Percentiles rank a stretch among this genome's conserved stretches.
Conservation (phyloP, 164 flowering plant genomes). For the Chimonanthus praecox region DNA sequence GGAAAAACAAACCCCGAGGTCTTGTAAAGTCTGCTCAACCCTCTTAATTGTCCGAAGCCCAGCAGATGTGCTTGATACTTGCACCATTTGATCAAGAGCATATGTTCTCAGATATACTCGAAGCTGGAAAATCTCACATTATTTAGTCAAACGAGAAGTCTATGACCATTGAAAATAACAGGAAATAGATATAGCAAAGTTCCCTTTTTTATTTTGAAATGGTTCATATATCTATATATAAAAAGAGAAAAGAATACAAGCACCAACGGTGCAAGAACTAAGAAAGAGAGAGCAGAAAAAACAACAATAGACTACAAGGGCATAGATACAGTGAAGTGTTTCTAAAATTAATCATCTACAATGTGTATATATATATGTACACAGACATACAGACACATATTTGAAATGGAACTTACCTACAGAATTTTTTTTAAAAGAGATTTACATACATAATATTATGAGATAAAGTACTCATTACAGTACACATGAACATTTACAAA, state of each 20-base stretch:
- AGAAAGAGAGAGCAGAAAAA: not conserved
- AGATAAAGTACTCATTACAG: not conserved
- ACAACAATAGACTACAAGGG: too few relatives aligned
- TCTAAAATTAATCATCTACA: not conserved
- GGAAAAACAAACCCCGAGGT: slow-evolving; percentile 70
- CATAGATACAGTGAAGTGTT: not conserved
- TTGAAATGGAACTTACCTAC: too few relatives aligned
- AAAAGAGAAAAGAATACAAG: not conserved
- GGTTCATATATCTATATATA: not conserved
- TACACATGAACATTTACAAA: not conserved
- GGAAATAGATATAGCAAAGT: not conserved
- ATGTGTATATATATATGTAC: too few relatives aligned
- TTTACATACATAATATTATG: not conserved
- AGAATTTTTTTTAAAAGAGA: too few relatives aligned
- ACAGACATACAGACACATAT: too few relatives aligned
- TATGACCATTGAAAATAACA: not conserved
- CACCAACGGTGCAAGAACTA: not conserved
- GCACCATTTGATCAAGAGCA: slow-evolving; percentile 94
- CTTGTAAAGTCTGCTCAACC: slow-evolving; percentile 87
- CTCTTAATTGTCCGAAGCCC: slow-evolving; percentile 89
- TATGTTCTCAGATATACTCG: slow-evolving; percentile 76
- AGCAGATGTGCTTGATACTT: slow-evolving; percentile 80
- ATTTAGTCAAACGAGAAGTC: not conserved
- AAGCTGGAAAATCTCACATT: slow-evolving; percentile 44
- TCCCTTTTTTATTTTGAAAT: too few relatives aligned